Base-by-base conservation (phyloP, 257 asterid genomes). In the Verbena officinalis region DNA sequence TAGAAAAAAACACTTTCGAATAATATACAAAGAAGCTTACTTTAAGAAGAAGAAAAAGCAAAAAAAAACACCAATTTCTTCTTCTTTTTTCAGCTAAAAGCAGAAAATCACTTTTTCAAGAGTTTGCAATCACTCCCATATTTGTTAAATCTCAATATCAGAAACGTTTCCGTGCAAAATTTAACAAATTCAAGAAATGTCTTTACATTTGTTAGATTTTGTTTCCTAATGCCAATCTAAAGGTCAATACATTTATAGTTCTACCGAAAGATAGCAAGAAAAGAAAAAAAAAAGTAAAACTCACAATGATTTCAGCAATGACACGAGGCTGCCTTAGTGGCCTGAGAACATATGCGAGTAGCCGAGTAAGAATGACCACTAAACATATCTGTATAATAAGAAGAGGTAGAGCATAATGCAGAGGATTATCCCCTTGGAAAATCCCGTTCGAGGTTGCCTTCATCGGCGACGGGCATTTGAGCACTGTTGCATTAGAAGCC, bases 311-410 rank as follows among this genome's bases (percentile, higher is more conserved):
- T 83, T 90, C 97, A 7, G 97, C 97, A 22, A 90, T 73, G 49
- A 90, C 97, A 8, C 96, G 97, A 0, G 97, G 97, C 73, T 90
- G 97, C 50, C 97, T 58, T 27, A 90, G 59, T 14, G 97, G 96
- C 67, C 78, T 69, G 68, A 89, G 89, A 72, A 87, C 64, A 70
- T 77, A 86, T 1, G 97, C 94, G 12, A 89, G 86, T 3, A 65
- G 17, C 49, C 97, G 80, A 1, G 97, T 85, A 23, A 90, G 74
- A 6, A 66, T 64, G 23, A 81, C 69, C 19, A 90, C 97, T 7
- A 87, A 59, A 66, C 95, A 84, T 74, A 90, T 87, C 78, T 90
- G 97, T 30, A 87, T 4, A 20, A 90, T 90, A 43, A 80, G 73
- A 20, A 90, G 90, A 60, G 97, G 96, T 67, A 90, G 88, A 38